Conservation (phyloP, 441 rosid species). For the Erodium texanum region DNA sequence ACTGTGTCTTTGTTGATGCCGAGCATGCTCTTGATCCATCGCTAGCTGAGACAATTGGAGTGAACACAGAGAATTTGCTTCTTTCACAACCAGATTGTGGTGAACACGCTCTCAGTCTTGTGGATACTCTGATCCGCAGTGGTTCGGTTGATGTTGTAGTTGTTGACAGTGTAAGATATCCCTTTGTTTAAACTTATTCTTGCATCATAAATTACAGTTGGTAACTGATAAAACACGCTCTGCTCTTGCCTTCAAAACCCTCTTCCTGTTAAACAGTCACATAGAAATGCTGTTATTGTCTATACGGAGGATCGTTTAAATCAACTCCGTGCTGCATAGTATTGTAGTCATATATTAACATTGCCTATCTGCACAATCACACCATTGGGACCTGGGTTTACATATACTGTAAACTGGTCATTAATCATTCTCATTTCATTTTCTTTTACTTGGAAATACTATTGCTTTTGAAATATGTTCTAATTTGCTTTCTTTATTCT, state of each 20-base stretch:
- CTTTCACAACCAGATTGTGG: slow-evolving; percentile 96
- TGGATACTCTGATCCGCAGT: slow-evolving; percentile 83
- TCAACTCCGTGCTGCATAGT: neutral
- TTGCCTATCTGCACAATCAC: neutral
- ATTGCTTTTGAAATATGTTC: neutral
- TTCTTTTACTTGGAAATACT: too few species aligned
- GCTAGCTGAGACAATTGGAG: slow-evolving; percentile 72
- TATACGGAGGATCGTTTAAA: neutral
- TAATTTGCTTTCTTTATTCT: slow-evolving; percentile 13
- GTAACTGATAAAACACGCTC: neutral
- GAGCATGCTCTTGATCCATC: slow-evolving; percentile 97
- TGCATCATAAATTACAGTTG: neutral
- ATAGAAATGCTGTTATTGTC: neutral
- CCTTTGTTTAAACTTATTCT: slow-evolving; percentile 11
- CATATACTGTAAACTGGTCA: neutral
- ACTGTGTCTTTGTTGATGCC: slow-evolving; percentile 87
- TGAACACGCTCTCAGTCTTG: slow-evolving; percentile 92
- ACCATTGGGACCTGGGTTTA: too few species aligned
- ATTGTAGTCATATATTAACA: too few species aligned
- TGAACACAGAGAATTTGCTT: slow-evolving; percentile 79
- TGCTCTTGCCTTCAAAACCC: neutral
- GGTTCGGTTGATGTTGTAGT: slow-evolving; percentile 95
- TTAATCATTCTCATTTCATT: neutral
- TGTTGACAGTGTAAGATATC: slow-evolving; percentile 78
- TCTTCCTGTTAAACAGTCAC: neutral